Conservation (phyloP, 441 rosid genomes). For the Cnidoscolus chayamansa region DNA sequence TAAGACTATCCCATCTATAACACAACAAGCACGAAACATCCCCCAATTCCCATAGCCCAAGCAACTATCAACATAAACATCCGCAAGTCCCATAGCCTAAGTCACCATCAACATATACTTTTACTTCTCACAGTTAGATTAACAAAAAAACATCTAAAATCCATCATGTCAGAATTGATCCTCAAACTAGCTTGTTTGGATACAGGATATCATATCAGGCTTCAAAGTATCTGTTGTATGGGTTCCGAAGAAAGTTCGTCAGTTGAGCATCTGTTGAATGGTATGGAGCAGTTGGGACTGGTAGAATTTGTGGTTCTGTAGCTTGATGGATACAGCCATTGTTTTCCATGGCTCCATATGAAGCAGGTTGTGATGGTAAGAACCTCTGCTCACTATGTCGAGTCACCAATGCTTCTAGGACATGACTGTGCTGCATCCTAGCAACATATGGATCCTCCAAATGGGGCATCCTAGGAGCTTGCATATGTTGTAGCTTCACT, state of each 20-base stretch:
- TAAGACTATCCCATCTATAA: neutral
- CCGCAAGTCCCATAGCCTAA: too few species aligned
- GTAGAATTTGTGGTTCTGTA: constrained; percentile 26
- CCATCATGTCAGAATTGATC: constrained; percentile 1
- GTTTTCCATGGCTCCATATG: constrained; percentile 21
- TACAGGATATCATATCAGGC: neutral
- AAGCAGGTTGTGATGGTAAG: constrained; percentile 24
- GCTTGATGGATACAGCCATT: constrained; percentile 26
- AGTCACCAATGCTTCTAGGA: constrained; percentile 14
- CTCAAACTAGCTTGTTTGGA: constrained; percentile 2
- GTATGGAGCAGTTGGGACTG: constrained; percentile 26
- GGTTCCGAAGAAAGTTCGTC: constrained; percentile 28
- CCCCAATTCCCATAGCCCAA: neutral
- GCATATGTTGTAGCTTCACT: neutral
- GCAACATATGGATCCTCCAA: constrained; percentile 8
- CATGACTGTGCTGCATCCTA: constrained; percentile 13
- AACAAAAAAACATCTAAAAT: neutral
- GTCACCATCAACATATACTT: neutral
- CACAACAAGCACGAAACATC: neutral
- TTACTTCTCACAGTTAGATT: neutral
- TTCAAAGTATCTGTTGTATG: constrained; percentile 34
- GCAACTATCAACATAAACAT: neutral
- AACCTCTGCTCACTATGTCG: constrained; percentile 21
- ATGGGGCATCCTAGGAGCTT: constrained; percentile 5
- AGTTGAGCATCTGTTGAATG: constrained; percentile 28